phyloP scores from a whole-genome alignment of 768 basidiomycete genomes.

The Agaricus sinodeliciosus region DNA sequence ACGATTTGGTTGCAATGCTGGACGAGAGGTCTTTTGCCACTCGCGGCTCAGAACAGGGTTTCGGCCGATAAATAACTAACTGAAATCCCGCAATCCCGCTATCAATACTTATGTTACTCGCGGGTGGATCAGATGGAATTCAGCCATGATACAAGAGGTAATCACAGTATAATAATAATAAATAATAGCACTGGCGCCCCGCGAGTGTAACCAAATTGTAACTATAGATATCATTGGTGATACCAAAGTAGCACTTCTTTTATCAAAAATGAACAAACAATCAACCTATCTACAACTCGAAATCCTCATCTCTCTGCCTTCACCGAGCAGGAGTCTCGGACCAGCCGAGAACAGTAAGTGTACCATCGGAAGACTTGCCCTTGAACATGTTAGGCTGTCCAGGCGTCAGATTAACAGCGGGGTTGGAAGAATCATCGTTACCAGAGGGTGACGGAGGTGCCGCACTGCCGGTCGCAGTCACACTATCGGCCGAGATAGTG shows the following conservation, averaged over 20 bases:
- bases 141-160: too few species aligned
- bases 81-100: too few species aligned
- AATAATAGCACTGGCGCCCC: too few species aligned
- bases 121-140: too few species aligned
- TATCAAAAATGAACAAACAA: background rate
- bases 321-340: slow-evolving; percentile 6
- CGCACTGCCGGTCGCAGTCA: slow-evolving; percentile 18
- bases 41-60: too few species aligned
- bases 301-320: background rate
- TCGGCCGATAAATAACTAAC: too few species aligned
- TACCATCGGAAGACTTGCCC: slow-evolving; percentile 35
- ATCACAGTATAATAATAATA: too few species aligned
- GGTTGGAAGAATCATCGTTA: slow-evolving; percentile 14
- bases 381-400: slow-evolving; percentile 33
- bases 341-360: slow-evolving; percentile 43
- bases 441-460: slow-evolving; percentile 17
- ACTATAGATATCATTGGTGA: slow-evolving; percentile 1
- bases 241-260: background rate
- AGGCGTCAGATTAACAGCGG: slow-evolving; percentile 15
- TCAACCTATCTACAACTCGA: background rate
- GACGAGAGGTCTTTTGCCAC: too few species aligned
- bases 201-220: background rate
- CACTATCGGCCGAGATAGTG: slow-evolving; percentile 19
- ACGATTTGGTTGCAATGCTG: too few species aligned
- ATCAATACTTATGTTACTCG: too few species aligned